A percentile compares a stretch with the other conserved stretches of the same genome.
phyloP scores from a whole-genome alignment of 2,329 filamentous ascomycete species.

The Colletotrichum noveboracense region DNA sequence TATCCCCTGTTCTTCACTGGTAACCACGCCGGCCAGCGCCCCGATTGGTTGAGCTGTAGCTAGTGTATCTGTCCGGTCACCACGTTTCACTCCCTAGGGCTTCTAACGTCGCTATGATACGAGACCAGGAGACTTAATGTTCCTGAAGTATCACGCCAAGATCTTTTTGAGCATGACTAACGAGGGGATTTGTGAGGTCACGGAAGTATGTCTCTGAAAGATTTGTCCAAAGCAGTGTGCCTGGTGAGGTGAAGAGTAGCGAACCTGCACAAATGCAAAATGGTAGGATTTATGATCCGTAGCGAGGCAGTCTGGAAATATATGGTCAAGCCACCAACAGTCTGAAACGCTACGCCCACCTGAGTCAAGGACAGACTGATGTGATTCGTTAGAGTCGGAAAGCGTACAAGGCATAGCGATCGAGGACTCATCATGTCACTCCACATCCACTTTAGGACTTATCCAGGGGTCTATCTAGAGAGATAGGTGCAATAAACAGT shows the following conservation, averaged over 20 bases:
- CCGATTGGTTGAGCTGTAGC: not conserved
- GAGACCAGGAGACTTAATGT: not conserved
- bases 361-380: not conserved
- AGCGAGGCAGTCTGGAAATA: no score
- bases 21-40: not conserved
- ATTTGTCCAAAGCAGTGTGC: rapidly evolving
- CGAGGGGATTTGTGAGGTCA: rapidly evolving
- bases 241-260: no score
- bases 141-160: not conserved
- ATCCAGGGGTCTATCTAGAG: rapidly evolving
- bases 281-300: rapidly evolving
- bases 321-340: not conserved
- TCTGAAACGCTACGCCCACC: not conserved
- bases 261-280: no score
- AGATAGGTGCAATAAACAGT: not conserved
- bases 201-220: rapidly evolving
- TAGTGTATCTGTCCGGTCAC: not conserved
- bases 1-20: not conserved
- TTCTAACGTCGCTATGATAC: not conserved
- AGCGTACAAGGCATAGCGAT: not conserved
- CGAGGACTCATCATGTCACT: rapidly evolving
- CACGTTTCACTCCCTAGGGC: not conserved
- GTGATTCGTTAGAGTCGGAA: not conserved
- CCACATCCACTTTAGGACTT: rapidly evolving
- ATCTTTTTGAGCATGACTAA: not conserved